Evolutionary conservation across 192 early-diverging fungal species (phyloP).

Genomic region (Blastocladiella britannica): DNA sequence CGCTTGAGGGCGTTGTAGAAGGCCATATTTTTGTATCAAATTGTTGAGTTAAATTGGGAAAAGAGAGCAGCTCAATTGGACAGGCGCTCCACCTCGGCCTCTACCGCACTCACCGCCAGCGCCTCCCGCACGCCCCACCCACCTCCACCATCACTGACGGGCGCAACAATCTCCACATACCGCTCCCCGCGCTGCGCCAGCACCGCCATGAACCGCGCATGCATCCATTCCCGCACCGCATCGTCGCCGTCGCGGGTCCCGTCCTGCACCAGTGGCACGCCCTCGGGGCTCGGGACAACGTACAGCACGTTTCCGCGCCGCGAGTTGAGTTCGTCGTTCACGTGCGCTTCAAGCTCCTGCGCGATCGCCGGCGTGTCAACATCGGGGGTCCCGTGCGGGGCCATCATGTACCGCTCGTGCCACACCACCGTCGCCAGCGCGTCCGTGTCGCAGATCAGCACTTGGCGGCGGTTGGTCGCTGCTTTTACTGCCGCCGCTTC

Average conservation of each 20-base stretch:
- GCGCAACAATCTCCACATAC: too few species aligned
- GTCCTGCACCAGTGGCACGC: not conserved
- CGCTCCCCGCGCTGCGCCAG: not conserved
- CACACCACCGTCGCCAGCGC: not conserved
- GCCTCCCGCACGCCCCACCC: too few species aligned
- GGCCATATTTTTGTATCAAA: too few species aligned
- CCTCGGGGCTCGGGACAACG: not conserved
- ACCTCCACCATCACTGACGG: too few species aligned
- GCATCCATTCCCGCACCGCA: not conserved
- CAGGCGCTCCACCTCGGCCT: too few species aligned
- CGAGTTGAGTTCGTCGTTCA: not conserved
- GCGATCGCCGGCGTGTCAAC: not conserved
- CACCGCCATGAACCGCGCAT: not conserved
- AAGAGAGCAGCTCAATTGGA: too few species aligned
- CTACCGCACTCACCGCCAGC: too few species aligned
- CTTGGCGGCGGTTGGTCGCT: not conserved
- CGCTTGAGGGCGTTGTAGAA: too few species aligned
- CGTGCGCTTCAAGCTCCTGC: not conserved
- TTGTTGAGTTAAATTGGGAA: too few species aligned
- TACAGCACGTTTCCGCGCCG: not conserved
- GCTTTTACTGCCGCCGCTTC: not conserved
- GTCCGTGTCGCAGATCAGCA: not conserved
- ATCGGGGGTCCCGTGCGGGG: not conserved
- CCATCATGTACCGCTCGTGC: slow-evolving; percentile 1
- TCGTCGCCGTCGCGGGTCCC: not conserved